Base-by-base conservation (phyloP, 805 yeast genomes). In the Torulaspora franciscae region DNA sequence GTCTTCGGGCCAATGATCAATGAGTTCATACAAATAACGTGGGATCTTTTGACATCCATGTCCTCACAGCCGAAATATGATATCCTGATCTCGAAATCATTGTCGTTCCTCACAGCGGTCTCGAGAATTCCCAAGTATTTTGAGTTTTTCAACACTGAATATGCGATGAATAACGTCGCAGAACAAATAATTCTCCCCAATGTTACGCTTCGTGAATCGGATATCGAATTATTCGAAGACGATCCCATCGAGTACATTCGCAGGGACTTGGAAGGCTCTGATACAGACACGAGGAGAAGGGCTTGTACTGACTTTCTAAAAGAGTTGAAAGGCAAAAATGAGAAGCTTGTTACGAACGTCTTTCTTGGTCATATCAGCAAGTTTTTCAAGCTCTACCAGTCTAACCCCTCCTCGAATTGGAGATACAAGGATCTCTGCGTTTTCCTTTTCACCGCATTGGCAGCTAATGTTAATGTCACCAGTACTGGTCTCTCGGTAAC, bases 231-330 rank as follows among this genome's bases (percentile, higher is more conserved):
- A 49, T 91, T 93, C 64, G 99, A 93, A 66, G 99, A 93, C 66
- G 99, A 93, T 61, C 99, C 99, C 29, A 83, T 93, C 43, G 95
- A 87, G 57, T 93, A 75, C 61, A 90, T 90, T 15, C 77, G 98
- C 58, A 76, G 95, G 49, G 99, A 93, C 65, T 72, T 95, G 37
- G 99, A 95, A 67, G 98, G 98, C 5, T 82, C 95, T 0, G 98
- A 91, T 62, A 77, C 84, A 10, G 98, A 90, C 59, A 83, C 96
- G 1, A 79, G 99, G 66, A 77, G 97, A 65, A 80, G 95, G 55
- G 81, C 96, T 0, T 81, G 97, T n/a, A 86, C 95, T 1, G 97
- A 88, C 58, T 89, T 93, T 59, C 70, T 93, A 54, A 78, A 95
- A 50, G 95, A 88, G 56, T 74, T 93, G 55, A 87, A 89, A 56